Conservation (phyloP, 805 yeast genomes). For the Starmerella bombicola region DNA sequence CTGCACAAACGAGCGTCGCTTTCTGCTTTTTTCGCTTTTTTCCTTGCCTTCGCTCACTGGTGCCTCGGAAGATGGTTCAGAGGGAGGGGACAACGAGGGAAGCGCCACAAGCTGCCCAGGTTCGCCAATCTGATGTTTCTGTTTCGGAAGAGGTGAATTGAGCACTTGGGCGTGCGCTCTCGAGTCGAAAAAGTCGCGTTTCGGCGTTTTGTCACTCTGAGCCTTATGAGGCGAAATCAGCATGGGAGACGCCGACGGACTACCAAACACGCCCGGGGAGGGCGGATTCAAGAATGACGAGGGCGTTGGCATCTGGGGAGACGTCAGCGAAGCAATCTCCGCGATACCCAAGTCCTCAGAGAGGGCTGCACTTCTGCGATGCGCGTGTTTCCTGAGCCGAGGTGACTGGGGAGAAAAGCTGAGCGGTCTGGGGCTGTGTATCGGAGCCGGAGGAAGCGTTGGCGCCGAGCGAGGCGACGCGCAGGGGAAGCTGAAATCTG, state of each 20-base stretch:
- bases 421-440: constrained; percentile 8
- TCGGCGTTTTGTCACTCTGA: background rate
- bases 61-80: background rate
- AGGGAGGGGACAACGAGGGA: background rate
- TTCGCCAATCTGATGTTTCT: constrained; percentile 10
- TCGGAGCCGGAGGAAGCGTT: constrained; percentile 2
- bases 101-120: constrained; percentile 12
- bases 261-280: background rate
- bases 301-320: constrained; percentile 7
- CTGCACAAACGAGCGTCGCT: constrained; percentile 21
- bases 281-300: background rate
- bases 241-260: background rate
- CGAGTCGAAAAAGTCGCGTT: background rate
- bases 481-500: constrained; percentile 20
- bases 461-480: constrained; percentile 9
- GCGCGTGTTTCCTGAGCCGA: constrained; percentile 19
- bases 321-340: constrained; percentile 12
- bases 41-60: background rate
- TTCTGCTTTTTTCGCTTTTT: constrained; percentile 3
- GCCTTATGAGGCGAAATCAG: background rate
- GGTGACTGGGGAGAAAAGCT: constrained; percentile 17
- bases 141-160: constrained; percentile 6
- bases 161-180: constrained; percentile 3
- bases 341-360: constrained; percentile 22
- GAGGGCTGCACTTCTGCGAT: constrained; percentile 25